A percentile compares a stretch with the other conserved stretches of the same genome.
Conservation (phyloP, 148 eudicot species). For the Drosera capensis region DNA sequence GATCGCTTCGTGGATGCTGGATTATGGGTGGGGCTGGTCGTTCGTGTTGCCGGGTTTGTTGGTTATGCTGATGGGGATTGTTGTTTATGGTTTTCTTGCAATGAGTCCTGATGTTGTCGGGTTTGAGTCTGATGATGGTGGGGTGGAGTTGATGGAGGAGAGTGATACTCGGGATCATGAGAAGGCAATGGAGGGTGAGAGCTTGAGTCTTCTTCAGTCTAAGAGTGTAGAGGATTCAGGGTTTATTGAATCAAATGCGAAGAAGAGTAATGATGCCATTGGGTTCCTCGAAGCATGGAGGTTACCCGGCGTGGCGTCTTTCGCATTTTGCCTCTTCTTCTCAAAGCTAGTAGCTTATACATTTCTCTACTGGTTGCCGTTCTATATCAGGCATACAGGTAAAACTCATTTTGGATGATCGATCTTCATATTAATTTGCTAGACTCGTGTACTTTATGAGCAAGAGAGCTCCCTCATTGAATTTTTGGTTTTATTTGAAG, state of each 20-base stretch:
- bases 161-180: constrained; percentile 24
- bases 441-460: neutral
- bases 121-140: constrained; percentile 21
- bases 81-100: constrained; percentile 54
- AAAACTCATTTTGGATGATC: constrained; percentile 4
- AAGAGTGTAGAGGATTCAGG: constrained; percentile 13
- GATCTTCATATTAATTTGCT: neutral
- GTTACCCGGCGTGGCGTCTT: constrained; percentile 75
- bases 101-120: constrained; percentile 58
- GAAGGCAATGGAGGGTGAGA: constrained; percentile 27
- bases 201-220: constrained; percentile 18
- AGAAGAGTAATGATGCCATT: constrained; percentile 34
- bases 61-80: constrained; percentile 27
- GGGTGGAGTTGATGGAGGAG: constrained; percentile 42
- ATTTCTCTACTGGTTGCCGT: constrained; percentile 92
- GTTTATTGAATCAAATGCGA: neutral
- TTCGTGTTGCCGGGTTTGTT: constrained; percentile 70
- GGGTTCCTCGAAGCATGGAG: constrained; percentile 89
- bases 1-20: constrained; percentile 59
- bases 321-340: constrained; percentile 78
- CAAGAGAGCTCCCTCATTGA: neutral
- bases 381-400: constrained; percentile 91
- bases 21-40: constrained; percentile 96
- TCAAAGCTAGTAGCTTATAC: constrained; percentile 98
- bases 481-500: constrained; percentile 21